Percentiles rank a stretch among this genome's conserved stretches.
Conservation (phyloP, 345 rosid genomes). For the Bruguiera parviflora region DNA sequence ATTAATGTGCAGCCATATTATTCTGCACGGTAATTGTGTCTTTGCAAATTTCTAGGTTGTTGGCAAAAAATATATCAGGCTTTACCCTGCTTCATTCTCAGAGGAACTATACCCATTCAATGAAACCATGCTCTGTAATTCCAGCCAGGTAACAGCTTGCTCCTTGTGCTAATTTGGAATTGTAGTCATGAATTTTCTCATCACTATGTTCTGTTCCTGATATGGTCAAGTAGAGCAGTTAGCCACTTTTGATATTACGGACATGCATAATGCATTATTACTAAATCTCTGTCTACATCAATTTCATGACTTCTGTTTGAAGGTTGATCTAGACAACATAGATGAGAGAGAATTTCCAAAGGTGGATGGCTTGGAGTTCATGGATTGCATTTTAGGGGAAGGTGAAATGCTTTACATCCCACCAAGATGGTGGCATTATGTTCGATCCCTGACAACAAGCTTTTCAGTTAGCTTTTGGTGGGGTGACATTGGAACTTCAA, state of each 20-base stretch:
- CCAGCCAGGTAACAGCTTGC: conserved; percentile 68
- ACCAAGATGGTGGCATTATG: conserved; percentile 99
- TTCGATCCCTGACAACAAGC: conserved; percentile 75
- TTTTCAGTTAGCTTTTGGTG: conserved; percentile 97
- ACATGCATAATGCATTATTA: not conserved
- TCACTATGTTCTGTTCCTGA: too few relatives aligned
- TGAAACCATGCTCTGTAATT: conserved; percentile 86
- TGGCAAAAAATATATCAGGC: conserved; percentile 86
- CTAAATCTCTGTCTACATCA: not conserved
- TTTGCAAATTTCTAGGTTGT: conserved; percentile 57
- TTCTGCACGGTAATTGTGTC: conserved; percentile 5
- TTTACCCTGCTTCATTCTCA: conserved; percentile 60
- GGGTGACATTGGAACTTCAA: conserved; percentile 40
- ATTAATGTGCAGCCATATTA: not conserved
- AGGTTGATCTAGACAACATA: conserved; percentile 91
- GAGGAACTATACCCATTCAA: conserved; percentile 79
- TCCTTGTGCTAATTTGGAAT: not conserved
- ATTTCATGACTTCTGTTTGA: conserved; percentile 22
- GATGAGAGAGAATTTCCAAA: conserved; percentile 57
- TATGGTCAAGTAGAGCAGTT: too few relatives aligned
- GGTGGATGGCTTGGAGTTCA: conserved; percentile 58
- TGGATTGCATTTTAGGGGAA: conserved; percentile 86
- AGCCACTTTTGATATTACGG: too few relatives aligned
- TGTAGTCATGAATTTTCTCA: not conserved
- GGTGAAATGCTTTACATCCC: conserved; percentile 99